These are phyloP conservation scores for Xylariales sp. DNA, from an alignment of 2,329 filamentous ascomycete genomes.

Conservation along the genomic window DNA sequence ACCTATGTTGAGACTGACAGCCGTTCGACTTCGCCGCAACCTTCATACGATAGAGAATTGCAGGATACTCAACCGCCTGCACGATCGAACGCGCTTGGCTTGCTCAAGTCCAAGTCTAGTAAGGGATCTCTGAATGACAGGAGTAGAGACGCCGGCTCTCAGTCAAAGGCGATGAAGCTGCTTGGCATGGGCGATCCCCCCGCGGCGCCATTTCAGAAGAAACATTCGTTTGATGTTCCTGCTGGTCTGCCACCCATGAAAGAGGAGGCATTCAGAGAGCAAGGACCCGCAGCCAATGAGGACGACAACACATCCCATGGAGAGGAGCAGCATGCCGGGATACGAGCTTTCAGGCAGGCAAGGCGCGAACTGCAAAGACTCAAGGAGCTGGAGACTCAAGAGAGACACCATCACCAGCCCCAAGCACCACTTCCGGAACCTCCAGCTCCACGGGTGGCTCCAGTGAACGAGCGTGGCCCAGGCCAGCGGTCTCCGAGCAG, in stretches of 20 bases:
- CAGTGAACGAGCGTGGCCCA: conserved; percentile 19
- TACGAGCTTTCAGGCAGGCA: conserved; percentile 54
- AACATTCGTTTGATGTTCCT: conserved; percentile 5
- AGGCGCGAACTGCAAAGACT: conserved; percentile 51
- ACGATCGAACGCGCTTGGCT: conserved; percentile 55
- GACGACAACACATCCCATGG: conserved; percentile 13
- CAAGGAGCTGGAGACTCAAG: conserved; percentile 47
- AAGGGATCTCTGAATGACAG: conserved; percentile 56
- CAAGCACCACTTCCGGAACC: conserved; percentile 16
- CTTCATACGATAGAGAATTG: conserved; percentile 25
- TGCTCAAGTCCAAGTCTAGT: conserved; percentile 64
- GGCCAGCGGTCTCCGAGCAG: conserved; percentile 34
- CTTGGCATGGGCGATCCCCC: conserved; percentile 46
- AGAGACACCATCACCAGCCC: conserved; percentile 33
- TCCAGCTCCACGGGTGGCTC: conserved; percentile 17
- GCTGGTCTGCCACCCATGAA: conserved; percentile 12
- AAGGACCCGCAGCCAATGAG: conserved; percentile 1
- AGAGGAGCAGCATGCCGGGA: conserved; percentile 39
- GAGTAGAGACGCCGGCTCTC: conserved; percentile 32
- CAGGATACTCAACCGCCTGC: conserved; percentile 27
- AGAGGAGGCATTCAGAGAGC: conserved; percentile 7
- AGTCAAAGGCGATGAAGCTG: conserved; percentile 56
- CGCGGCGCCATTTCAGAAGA: conserved; percentile 24
- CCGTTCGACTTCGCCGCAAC: conserved; percentile 39
- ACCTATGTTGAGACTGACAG: conserved; percentile 62